phyloP scores from a whole-genome alignment of 768 basidiomycete species.

The Chalciporus chontae region DNA sequence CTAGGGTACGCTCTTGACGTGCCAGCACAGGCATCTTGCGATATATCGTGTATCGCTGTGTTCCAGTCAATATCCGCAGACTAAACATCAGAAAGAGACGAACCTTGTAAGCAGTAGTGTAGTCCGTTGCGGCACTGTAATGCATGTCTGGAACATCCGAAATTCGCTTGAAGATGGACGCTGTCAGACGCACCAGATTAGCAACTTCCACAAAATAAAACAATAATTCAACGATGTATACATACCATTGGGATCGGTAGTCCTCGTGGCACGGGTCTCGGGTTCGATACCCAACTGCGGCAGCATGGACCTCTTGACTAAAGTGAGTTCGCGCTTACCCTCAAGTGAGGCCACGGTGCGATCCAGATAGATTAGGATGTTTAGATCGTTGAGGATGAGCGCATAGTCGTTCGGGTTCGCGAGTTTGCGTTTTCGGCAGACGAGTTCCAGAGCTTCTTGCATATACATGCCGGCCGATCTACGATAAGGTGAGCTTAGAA shows the following conservation, averaged over 20 bases:
- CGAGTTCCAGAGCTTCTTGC: slow-evolving; percentile 89
- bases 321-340: slow-evolving; percentile 77
- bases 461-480: slow-evolving; percentile 94
- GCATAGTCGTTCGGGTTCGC: slow-evolving; percentile 78
- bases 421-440: slow-evolving; percentile 68
- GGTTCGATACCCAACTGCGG: slow-evolving; percentile 68
- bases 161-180: slow-evolving; percentile 90
- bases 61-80: not conserved
- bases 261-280: slow-evolving; percentile 59
- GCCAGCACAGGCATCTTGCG: slow-evolving; percentile 95
- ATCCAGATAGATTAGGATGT: slow-evolving; percentile 85
- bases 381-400: slow-evolving; percentile 56
- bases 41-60: slow-evolving; percentile 85
- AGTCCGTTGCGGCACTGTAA: slow-evolving; percentile 65
- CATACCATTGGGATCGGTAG: slow-evolving; percentile 90
- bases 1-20: slow-evolving; percentile 85
- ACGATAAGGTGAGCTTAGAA: not conserved
- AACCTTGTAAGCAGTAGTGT: slow-evolving; percentile 84
- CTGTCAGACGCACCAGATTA: slow-evolving; percentile 34
- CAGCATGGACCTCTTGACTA: slow-evolving; percentile 77
- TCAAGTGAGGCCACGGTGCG: slow-evolving; percentile 94
- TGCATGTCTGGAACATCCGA: slow-evolving; percentile 61
- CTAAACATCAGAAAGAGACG: slow-evolving; percentile 4
- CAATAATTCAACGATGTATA: not conserved
- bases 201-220: not conserved